Conservation (phyloP, 2,329 filamentous ascomycete genomes). For the Didymella lethalis region DNA sequence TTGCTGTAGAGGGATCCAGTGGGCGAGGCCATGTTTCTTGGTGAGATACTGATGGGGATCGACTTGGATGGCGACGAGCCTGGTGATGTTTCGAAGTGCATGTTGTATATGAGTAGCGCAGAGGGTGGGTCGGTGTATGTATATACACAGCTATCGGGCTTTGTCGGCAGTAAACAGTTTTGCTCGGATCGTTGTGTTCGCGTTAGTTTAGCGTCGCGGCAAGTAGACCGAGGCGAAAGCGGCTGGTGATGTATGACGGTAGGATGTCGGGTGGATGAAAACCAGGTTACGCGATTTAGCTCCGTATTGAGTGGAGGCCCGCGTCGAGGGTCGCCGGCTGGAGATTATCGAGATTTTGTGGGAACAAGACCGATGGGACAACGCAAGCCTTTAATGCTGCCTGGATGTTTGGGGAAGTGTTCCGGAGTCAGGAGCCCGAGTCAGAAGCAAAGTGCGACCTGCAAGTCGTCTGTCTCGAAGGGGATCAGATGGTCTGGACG, state of each 20-base stretch:
- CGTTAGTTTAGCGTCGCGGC: conserved; percentile 32
- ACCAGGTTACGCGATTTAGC: conserved; percentile 30
- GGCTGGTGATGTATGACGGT: conserved; percentile 41
- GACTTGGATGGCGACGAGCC: conserved; percentile 50
- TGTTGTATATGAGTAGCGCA: conserved; percentile 29
- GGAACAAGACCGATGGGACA: conserved; percentile 23
- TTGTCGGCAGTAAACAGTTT: conserved; percentile 31
- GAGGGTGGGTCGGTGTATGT: conserved; percentile 38
- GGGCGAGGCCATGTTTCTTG: conserved; percentile 48
- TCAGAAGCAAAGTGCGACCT: conserved; percentile 46
- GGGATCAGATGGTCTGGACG: conserved; percentile 43
- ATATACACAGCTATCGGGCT: conserved; percentile 37
- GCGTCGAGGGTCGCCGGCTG: conserved; percentile 18
- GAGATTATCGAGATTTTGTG: conserved; percentile 19
- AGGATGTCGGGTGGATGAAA: conserved; percentile 26
- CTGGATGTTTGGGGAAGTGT: conserved; percentile 15
- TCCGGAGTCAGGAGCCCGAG: conserved; percentile 44
- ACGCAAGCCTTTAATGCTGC: conserved; percentile 13
- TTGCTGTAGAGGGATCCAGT: conserved; percentile 49
- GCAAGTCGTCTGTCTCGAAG: conserved; percentile 19
- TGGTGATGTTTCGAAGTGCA: conserved; percentile 50
- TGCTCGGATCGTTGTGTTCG: conserved; percentile 25
- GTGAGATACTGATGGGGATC: conserved; percentile 48
- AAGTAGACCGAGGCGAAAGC: conserved; percentile 42
- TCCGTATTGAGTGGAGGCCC: conserved; percentile 25